Conservation (phyloP, 1,139 yeast genomes). For the Scheffersomyces insectosa region DNA sequence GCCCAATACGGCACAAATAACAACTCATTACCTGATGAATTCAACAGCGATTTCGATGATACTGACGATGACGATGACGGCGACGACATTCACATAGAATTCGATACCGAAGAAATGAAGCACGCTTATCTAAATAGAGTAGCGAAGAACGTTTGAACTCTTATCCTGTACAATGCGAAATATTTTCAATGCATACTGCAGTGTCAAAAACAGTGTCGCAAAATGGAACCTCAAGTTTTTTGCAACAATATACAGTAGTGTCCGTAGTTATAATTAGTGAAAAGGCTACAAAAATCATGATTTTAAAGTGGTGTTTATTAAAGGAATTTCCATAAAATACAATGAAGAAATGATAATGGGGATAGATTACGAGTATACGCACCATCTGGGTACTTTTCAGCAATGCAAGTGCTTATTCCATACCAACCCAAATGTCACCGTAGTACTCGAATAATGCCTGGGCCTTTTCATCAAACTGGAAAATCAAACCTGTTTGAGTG, state of each 20-base stretch:
- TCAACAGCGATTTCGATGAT: slow-evolving; percentile 4
- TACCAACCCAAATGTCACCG: slow-evolving; percentile 38
- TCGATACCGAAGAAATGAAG: slow-evolving; percentile 17
- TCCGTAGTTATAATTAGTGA: too few species aligned
- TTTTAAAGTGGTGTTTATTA: too few species aligned
- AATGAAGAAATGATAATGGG: too few species aligned
- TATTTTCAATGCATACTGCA: too few species aligned
- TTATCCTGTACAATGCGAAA: too few species aligned
- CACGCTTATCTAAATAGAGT: slow-evolving; percentile 7
- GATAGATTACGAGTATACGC: too few species aligned
- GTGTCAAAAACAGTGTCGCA: too few species aligned
- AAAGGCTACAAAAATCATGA: too few species aligned
- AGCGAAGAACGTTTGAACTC: background rate
- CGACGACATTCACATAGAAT: slow-evolving; percentile 22
- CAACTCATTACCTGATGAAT: background rate
- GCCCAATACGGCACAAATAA: slow-evolving; percentile 4
- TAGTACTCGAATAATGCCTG: slow-evolving; percentile 25
- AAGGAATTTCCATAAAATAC: too few species aligned
- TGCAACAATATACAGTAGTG: too few species aligned
- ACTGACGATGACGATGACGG: slow-evolving; percentile 8
- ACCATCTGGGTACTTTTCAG: slow-evolving; percentile 4
- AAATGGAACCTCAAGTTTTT: too few species aligned
- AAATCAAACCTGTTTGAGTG: slow-evolving; percentile 24
- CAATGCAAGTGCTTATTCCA: slow-evolving; percentile 17
- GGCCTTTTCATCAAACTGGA: slow-evolving; percentile 23